Conservation (phyloP, 2,329 filamentous ascomycete genomes). For the Pseudopithomyces maydicus region DNA sequence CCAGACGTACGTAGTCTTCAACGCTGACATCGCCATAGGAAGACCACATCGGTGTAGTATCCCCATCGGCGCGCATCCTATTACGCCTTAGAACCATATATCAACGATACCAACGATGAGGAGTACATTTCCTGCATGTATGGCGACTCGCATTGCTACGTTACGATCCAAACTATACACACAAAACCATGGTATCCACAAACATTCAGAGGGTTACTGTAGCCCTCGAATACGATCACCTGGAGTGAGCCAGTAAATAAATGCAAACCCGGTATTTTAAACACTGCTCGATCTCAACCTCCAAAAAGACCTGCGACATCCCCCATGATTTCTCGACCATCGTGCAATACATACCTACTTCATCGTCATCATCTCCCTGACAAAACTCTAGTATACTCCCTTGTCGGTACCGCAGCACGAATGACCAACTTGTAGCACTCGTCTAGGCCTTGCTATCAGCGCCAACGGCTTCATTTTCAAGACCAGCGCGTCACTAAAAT, state of each 20-base stretch:
- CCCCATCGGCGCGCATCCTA: conserved; percentile 59
- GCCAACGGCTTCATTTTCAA: conserved; percentile 58
- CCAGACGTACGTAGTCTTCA: conserved; percentile 48
- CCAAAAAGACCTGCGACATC: conserved; percentile 34
- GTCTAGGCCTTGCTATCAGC: conserved; percentile 51
- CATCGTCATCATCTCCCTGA: conserved; percentile 49
- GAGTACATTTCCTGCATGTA: conserved; percentile 29
- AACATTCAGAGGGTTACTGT: conserved; percentile 58
- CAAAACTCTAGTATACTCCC: conserved; percentile 48
- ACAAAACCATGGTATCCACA: conserved; percentile 42
- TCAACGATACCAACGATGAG: conserved; percentile 39
- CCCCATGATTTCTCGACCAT: conserved; percentile 52
- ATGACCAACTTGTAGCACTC: conserved; percentile 48
- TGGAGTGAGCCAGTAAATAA: conserved; percentile 50
- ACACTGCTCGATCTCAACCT: conserved; percentile 48
- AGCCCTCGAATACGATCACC: conserved; percentile 58
- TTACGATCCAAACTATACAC: conserved; percentile 22
- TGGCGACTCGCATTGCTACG: conserved; percentile 27
- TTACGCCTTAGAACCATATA: conserved; percentile 47
- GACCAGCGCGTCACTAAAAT: conserved; percentile 44
- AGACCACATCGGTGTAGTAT: conserved; percentile 45
- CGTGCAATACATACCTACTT: conserved; percentile 53
- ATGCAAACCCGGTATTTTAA: conserved; percentile 49
- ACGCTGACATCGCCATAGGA: conserved; percentile 25
- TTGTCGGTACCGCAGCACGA: conserved; percentile 47